Base-by-base conservation (phyloP, 306 rosid species). In the Benincasa hispida region DNA sequence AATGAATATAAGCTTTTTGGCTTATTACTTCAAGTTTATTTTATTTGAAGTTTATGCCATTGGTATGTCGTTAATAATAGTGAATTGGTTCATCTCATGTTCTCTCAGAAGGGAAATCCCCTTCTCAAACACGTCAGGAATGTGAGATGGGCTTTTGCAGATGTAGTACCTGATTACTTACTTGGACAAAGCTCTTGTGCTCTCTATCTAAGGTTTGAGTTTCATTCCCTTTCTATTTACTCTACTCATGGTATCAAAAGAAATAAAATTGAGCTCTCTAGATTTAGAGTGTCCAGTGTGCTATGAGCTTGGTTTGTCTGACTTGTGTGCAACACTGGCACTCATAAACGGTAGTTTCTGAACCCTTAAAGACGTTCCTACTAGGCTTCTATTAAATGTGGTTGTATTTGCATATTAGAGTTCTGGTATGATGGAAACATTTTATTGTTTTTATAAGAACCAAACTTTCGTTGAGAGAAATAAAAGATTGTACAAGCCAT, bases 111-210 rank as follows among this genome's bases (percentile, higher is more conserved):
- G 78, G 97, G 98, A 72, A 94, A 94, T 74, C 96, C 97, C 5
- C 83, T 94, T 84, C 98, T 94, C 76, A 94, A 90, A 83, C 88
- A 94, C 80, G 90, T 94, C 81, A 87, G 98, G 87, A 94, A 94
- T 60, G 98, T 90, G 78, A 90, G 75, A 82, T 94, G 97, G 98
- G 78, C 79, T 54, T 94, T 94, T 86, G 95, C 96, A n/a, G 98
- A 94, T 87, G 32, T 94, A 77, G 86, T 82, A 48, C 92, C 97
- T 80, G 98, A 94, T 85, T 94, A 84, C 87, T 81, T 94, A 79
- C 95, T 94, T 53, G 96, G 98, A 42, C 94, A 87, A 76, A 84
- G 87, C 87, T 90, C 97, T 11, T 94, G 96, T 82, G 98, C 97
- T 41, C 94, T 94, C 68, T 94, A 94, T 82, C 78, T 94, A 83